Percentiles rank a stretch among this genome's conserved stretches.
Conservation (phyloP, 225 moss, liverwort and hornwort species). For the Sphagnum contortum region DNA sequence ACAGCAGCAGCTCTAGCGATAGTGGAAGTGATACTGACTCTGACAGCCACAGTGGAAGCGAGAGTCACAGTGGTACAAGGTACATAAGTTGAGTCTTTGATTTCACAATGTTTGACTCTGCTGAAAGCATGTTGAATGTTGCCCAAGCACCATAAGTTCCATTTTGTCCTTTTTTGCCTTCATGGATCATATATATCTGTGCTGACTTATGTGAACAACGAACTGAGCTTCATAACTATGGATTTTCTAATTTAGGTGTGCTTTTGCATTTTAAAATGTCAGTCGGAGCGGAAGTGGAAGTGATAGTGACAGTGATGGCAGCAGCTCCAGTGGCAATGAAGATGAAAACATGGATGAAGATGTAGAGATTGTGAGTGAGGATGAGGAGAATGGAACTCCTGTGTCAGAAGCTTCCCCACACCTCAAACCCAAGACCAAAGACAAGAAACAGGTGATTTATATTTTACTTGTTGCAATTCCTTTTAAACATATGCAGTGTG, state of each 20-base stretch:
- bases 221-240: too few relatives aligned
- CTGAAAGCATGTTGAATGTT: too few relatives aligned
- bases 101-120: too few relatives aligned
- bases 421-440: conserved; percentile 54
- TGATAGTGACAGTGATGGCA: conserved; percentile 78
- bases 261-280: too few relatives aligned
- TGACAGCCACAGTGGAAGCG: conserved; percentile 75
- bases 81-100: neutral
- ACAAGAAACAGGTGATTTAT: conserved; percentile 21
- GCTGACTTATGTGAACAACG: too few relatives aligned
- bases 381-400: conserved; percentile 44
- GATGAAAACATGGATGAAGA: conserved; percentile 94
- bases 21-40: conserved; percentile 66
- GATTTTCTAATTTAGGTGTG: too few relatives aligned
- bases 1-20: conserved; percentile 63
- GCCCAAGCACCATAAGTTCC: too few relatives aligned
- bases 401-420: conserved; percentile 24
- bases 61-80: conserved; percentile 69
- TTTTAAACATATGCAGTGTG: too few relatives aligned
- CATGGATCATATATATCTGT: too few relatives aligned
- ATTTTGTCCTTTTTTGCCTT: too few relatives aligned
- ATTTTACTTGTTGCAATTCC: neutral
- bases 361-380: conserved; percentile 92
- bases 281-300: conserved; percentile 84
- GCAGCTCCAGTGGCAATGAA: conserved; percentile 80